These are phyloP conservation scores for Pyrenochaeta sp. DNA, from an alignment of 2,329 filamentous ascomycete genomes.

Conservation along the genomic window DNA sequence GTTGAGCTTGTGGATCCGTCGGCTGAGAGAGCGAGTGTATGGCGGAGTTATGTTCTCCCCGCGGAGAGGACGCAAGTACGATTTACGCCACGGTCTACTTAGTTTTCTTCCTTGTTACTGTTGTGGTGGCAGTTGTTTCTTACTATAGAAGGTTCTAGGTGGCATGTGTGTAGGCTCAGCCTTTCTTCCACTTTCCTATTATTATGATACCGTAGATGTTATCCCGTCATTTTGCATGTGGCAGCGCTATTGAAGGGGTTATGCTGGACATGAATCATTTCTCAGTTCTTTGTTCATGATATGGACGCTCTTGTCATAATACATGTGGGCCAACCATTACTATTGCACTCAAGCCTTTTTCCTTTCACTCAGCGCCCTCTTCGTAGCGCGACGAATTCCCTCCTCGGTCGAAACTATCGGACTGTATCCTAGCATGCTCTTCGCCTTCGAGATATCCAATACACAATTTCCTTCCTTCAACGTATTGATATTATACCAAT, in stretches of 20 bases:
- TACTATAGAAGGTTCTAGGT: background rate
- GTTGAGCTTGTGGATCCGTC: background rate
- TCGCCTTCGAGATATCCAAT: constrained; percentile 10
- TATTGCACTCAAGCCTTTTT: background rate
- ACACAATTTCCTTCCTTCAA: constrained; percentile 5
- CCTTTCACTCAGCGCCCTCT: constrained; percentile 1
- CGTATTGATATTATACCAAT: constrained; percentile 3
- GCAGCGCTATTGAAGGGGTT: no score
- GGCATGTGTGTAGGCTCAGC: background rate
- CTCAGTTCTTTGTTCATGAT: background rate
- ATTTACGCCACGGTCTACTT: background rate
- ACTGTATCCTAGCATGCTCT: constrained; percentile 9
- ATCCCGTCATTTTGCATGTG: no score
- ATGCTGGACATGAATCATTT: background rate
- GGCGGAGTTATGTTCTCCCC: background rate
- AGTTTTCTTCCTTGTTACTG: background rate
- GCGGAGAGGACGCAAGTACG: background rate
- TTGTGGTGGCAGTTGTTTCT: background rate
- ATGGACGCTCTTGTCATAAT: background rate
- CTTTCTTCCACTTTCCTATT: background rate
- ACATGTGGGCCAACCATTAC: background rate
- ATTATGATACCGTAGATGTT: background rate
- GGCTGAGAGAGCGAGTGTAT: background rate
- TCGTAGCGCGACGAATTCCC: constrained; percentile 3
- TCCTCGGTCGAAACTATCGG: constrained; percentile 7